These are phyloP conservation scores for Solanum bukasovii DNA, from an alignment of 257 asterid species.

Conservation along the genomic window DNA sequence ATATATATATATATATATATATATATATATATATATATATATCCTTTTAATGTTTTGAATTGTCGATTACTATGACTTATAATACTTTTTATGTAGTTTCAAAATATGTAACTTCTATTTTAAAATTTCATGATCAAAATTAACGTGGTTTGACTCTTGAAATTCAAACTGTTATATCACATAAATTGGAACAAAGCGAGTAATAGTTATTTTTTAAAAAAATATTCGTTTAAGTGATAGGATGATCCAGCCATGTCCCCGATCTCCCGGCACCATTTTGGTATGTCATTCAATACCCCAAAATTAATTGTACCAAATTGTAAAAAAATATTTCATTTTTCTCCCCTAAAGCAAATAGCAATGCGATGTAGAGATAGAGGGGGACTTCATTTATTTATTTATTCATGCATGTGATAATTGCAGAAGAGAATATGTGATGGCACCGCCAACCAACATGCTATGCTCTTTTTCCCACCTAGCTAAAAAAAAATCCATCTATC, in stretches of 20 bases:
- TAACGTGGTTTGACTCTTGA: too few relatives aligned
- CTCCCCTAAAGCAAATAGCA: neutral
- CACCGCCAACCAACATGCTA: neutral
- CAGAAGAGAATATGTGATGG: neutral
- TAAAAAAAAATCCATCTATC: too few relatives aligned
- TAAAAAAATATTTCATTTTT: neutral
- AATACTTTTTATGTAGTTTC: neutral
- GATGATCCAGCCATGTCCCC: neutral
- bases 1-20: too few relatives aligned
- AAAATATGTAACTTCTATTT: too few relatives aligned
- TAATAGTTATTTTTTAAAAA: neutral
- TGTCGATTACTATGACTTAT: too few relatives aligned
- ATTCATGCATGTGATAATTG: neutral
- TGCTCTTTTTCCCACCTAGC: neutral
- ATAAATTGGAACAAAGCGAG: neutral
- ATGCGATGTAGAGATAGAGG: neutral
- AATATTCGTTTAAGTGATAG: neutral
- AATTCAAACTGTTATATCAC: too few relatives aligned
- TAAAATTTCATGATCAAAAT: neutral
- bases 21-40: too few relatives aligned
- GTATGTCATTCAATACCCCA: neutral
- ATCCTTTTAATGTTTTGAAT: too few relatives aligned
- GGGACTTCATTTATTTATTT: neutral
- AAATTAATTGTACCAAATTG: neutral
- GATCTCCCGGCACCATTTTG: neutral